Percentiles rank a stretch among this genome's conserved stretches.
Conservation (phyloP, 257 asterid species). For the Mentha longifolia region DNA sequence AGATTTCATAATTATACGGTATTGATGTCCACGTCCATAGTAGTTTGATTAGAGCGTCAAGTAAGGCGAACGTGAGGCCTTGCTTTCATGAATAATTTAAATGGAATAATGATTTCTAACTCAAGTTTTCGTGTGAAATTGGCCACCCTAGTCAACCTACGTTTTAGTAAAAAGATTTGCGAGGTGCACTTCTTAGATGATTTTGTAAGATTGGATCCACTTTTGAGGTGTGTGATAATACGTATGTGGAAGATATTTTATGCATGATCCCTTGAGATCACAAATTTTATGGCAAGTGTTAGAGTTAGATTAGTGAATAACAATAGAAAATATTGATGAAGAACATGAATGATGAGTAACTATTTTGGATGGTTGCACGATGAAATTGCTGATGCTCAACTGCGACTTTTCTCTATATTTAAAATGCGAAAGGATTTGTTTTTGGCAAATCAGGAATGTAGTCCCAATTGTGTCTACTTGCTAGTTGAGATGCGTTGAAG, state of each 20-base stretch:
- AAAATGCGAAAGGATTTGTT: too few relatives aligned
- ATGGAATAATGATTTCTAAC: neutral
- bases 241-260: neutral
- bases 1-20: neutral
- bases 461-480: constrained; percentile 13
- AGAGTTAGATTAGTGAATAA: neutral
- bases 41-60: neutral
- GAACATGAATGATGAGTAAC: neutral
- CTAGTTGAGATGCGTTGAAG: neutral
- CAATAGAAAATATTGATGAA: neutral
- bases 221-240: neutral
- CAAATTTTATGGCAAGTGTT: neutral
- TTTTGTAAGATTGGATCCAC: too few relatives aligned
- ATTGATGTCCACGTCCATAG: neutral
- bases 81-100: neutral
- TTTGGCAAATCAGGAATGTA: too few relatives aligned
- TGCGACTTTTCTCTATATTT: neutral
- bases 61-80: neutral
- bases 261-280: neutral
- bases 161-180: neutral
- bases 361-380: neutral
- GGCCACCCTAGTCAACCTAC: neutral
- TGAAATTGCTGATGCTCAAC: neutral
- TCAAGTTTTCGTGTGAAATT: neutral
- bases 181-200: too few relatives aligned